These are phyloP conservation scores for Iris pallida DNA, from an alignment of 116 monocot genomes.

Conservation along the genomic window DNA sequence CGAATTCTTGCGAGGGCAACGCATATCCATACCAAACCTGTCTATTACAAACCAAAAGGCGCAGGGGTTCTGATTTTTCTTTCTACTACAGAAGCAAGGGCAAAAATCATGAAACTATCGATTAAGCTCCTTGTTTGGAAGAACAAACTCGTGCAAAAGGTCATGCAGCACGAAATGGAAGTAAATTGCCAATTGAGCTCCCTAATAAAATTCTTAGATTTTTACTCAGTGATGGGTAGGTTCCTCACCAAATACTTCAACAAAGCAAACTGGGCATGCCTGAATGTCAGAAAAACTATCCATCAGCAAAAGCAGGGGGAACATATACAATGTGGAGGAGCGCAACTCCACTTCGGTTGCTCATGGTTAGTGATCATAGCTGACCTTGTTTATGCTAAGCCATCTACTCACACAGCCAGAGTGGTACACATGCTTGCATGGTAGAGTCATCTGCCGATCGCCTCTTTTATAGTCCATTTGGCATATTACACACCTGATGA, in stretches of 20 bases:
- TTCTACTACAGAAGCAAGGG: neutral
- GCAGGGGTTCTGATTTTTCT: neutral
- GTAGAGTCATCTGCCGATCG: constrained; percentile 40
- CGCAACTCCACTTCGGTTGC: neutral
- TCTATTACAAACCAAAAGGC: neutral
- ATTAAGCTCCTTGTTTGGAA: neutral
- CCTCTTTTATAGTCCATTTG: constrained; percentile 6
- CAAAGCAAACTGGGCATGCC: constrained; percentile 58
- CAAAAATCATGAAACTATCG: neutral
- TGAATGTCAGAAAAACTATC: constrained; percentile 4
- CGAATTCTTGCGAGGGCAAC: neutral
- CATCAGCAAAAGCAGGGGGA: neutral
- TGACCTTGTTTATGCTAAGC: constrained; percentile 48
- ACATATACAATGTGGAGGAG: neutral
- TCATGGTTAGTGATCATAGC: neutral
- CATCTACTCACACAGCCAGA: constrained; percentile 36
- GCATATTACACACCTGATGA: constrained; percentile 11
- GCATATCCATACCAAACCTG: neutral
- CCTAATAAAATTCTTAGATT: neutral
- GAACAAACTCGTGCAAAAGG: neutral
- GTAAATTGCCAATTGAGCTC: neutral
- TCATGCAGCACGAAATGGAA: neutral
- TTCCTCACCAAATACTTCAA: constrained; percentile 28
- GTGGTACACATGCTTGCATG: constrained; percentile 55
- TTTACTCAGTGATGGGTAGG: constrained; percentile 5